Evolutionary conservation across 305 asterid genomes (phyloP), one percentile per base, ranked within the genome.

Genomic region (Fraxinus xanthoxyloides): DNA sequence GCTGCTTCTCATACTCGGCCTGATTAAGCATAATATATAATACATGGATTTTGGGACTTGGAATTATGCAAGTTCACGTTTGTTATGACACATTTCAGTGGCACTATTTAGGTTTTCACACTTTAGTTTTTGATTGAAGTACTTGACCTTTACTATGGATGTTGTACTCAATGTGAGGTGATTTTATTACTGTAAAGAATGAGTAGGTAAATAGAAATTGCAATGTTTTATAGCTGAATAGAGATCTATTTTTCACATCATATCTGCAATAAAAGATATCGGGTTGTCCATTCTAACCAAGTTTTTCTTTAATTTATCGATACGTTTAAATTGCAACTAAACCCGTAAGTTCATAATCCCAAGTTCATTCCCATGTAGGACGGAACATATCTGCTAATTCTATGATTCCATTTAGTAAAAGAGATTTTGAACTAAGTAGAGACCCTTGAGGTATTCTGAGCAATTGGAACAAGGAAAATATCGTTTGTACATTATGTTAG

Each of bases 131-230:
- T 19, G 79, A 81, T 35, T 70, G 40, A 76, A 80, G 78, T 48
- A 79, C 59, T 38, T 13, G 77, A 48, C 76, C 72, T 34, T 48
- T 59, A 43, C 2, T 5, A 10, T 63, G 56, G 80, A 75, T 13
- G 30, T 78, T 80, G 43, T 67, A 63, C 86, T 31, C 80, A 82
- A 81, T 72, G 31, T 78, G 54, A 3, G 75, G 46, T 69, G 59
- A 72, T 82, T 82, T 79, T 86, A 80, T 83, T 81, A 75, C 84
- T 86, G 91, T 89, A 90, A 88, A 90, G 84, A 85, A 86, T 81
- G 1, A 26, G 63, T 84, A 83, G 83, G 88, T 84, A 77, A 28
- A 82, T 54, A 72, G 82, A 82, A 77, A 69, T 81, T 84, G 79
- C 78, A 73, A 61, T 77, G 36, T 77, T 75, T 80, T 77, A 70